Evolutionary conservation across 768 basidiomycete species (phyloP).

Genomic region (Lactarius sp.): DNA sequence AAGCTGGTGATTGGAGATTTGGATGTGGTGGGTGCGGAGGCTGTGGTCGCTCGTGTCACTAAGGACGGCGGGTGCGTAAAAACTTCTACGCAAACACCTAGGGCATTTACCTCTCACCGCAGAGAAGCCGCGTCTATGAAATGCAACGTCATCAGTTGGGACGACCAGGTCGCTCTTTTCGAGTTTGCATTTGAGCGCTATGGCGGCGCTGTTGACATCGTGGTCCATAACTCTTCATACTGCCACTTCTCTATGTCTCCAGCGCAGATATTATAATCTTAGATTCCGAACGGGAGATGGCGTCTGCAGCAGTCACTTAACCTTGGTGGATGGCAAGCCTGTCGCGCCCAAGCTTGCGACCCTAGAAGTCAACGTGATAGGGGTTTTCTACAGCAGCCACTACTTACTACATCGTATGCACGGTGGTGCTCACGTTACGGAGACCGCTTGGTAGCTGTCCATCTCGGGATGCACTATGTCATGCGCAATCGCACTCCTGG

Average conservation of each 20-base stretch:
- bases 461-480: conserved; percentile 34
- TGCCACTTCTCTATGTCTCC: no score
- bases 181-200: conserved; percentile 28
- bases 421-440: neutral
- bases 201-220: conserved; percentile 33
- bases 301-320: conserved; percentile 14
- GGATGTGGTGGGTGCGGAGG: no score
- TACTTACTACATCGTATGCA: no score
- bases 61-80: conserved; percentile 25
- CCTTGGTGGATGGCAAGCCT: conserved; percentile 28
- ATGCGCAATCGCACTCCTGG: conserved; percentile 18
- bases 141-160: conserved; percentile 29
- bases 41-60: conserved; percentile 14
- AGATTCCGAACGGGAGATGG: conserved; percentile 25
- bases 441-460: conserved; percentile 26
- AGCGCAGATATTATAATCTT: neutral
- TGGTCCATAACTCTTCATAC: conserved; percentile 26
- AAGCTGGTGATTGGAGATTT: conserved; percentile 25
- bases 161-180: conserved; percentile 32
- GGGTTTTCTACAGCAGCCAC: conserved; percentile 29
- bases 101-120: neutral
- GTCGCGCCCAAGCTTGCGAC: conserved; percentile 29
- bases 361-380: conserved; percentile 32
- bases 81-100: no score
- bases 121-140: conserved; percentile 20